Conservation (phyloP, 345 rosid species). For the Erysimum cheiranthoides region DNA sequence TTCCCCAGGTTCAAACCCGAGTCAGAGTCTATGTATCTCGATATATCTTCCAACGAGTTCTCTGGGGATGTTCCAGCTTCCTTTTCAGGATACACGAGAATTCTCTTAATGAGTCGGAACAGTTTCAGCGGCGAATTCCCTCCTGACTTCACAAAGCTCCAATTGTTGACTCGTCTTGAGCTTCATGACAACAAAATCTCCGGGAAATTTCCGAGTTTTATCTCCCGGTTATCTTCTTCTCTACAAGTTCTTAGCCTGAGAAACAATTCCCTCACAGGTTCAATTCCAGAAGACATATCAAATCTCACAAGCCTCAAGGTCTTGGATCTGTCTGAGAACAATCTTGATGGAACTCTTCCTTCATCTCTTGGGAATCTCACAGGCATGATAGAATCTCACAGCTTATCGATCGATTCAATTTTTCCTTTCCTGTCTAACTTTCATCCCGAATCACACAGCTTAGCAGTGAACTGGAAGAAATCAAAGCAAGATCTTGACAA, state of each 20-base stretch:
- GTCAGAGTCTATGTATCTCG: slow-evolving; percentile 21
- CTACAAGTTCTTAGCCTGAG: slow-evolving; percentile 48
- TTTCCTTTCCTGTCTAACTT: neutral
- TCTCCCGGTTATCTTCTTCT: slow-evolving; percentile 38
- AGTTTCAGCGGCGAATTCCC: slow-evolving; percentile 42
- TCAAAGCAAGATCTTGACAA: slow-evolving; percentile 41
- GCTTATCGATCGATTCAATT: neutral
- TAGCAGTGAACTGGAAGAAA: slow-evolving; percentile 49
- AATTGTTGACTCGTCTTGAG: slow-evolving; percentile 44
- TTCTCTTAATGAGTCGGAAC: slow-evolving; percentile 41
- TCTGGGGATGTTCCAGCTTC: slow-evolving; percentile 42
- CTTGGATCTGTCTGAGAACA: slow-evolving; percentile 49
- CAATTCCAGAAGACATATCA: slow-evolving; percentile 44
- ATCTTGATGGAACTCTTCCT: slow-evolving; percentile 46
- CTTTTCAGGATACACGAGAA: neutral
- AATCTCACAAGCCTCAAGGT: slow-evolving; percentile 46
- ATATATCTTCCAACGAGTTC: slow-evolving; percentile 43
- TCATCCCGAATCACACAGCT: neutral
- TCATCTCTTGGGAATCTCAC: slow-evolving; percentile 47
- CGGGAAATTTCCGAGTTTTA: slow-evolving; percentile 40
- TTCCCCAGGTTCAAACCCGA: slow-evolving; percentile 37
- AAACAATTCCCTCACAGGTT: slow-evolving; percentile 44
- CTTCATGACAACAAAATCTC: slow-evolving; percentile 50
- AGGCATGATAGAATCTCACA: slow-evolving; percentile 35
- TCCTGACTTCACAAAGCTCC: slow-evolving; percentile 25